Base-by-base conservation (phyloP, 2,329 filamentous ascomycete genomes). In the Sporothrix dimorphospora region DNA sequence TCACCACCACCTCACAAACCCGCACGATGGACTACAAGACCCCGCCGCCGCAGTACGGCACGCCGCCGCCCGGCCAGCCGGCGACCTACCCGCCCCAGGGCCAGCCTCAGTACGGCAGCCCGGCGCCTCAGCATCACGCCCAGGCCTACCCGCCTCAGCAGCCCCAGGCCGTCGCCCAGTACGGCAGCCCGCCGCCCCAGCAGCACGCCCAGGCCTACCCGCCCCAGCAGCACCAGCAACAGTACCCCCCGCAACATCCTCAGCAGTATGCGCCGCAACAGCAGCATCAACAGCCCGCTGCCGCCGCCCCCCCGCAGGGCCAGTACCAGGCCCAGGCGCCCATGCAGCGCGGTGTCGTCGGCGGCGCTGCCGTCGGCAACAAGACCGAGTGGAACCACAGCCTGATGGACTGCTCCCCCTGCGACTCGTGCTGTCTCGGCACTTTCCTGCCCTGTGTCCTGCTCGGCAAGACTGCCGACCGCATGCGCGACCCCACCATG, bases 391-490 rank as follows among this genome's bases (percentile, higher is more conserved):
- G 82, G 83, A 74, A 81, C 73, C 78, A 75, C 72, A 76, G 76
- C 73, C 78, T 85, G 67, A 81, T 79, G 76, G 76, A 80, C 76
- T 85, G 84, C 79, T 78, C 78, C 21, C 83, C 83, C 21, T 80
- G 80, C 75, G 78, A 77, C 34, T 79, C 77, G 66, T 85, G 82
- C 73, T 74, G 82, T 61, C 76, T 85, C 40, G 79, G 78, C 61
- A 79, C 79, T 45, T 84, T 78, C 67, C 75, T 83, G 70, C 84
- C 84, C 12, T 85, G 84, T 73, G 75, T 85, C 30, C 83, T 85
- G 42, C 74, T 84, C 71, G 84, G 84, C 70, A 80, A 81, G 74
- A 85, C 84, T 5, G 75, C 82, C 19, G 80, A 83, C 70, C 83
- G 84, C 73, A 79, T 85, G 77, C 79, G 80, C 65, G 82, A 85